A percentile compares a stretch with the other conserved stretches of the same genome.
Conservation (phyloP, 768 basidiomycete species). For the Pleurotus giganteus region DNA sequence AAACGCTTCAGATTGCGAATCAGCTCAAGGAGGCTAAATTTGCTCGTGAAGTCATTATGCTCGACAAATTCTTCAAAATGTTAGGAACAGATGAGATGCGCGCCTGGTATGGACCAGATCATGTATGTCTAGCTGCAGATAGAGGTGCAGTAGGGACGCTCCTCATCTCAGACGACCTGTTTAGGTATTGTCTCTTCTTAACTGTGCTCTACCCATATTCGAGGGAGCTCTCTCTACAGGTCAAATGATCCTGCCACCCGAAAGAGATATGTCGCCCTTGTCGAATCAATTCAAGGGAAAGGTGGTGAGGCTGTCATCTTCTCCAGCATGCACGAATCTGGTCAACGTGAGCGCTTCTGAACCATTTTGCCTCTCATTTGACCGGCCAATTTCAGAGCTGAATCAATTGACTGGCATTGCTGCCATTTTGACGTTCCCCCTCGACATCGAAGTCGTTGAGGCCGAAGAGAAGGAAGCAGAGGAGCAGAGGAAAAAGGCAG, state of each 20-base stretch:
- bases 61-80: constrained; percentile 99
- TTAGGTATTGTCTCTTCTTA: constrained; percentile 57
- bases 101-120: constrained; percentile 98
- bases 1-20: constrained; percentile 50
- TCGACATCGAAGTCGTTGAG: constrained; percentile 94
- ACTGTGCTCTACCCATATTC: background rate
- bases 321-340: constrained; percentile 99
- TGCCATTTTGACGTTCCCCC: constrained; percentile 92
- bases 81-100: constrained; percentile 90
- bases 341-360: constrained; percentile 74
- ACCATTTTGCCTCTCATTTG: background rate
- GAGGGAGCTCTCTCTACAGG: constrained; percentile 34
- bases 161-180: constrained; percentile 92
- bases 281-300: constrained; percentile 84
- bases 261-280: constrained; percentile 82
- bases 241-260: constrained; percentile 76
- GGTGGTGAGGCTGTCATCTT: constrained; percentile 96
- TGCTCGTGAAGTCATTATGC: constrained; percentile 85
- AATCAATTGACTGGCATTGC: constrained; percentile 95
- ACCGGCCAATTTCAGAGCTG: constrained; percentile 58
- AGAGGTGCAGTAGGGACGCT: constrained; percentile 93
- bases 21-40: constrained; percentile 96
- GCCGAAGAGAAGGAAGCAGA: constrained; percentile 82
- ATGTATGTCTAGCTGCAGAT: constrained; percentile 88
- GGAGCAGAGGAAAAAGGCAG: constrained; percentile 64